Base-by-base conservation (phyloP, 805 yeast genomes). In the Phaffomyces antillensis region DNA sequence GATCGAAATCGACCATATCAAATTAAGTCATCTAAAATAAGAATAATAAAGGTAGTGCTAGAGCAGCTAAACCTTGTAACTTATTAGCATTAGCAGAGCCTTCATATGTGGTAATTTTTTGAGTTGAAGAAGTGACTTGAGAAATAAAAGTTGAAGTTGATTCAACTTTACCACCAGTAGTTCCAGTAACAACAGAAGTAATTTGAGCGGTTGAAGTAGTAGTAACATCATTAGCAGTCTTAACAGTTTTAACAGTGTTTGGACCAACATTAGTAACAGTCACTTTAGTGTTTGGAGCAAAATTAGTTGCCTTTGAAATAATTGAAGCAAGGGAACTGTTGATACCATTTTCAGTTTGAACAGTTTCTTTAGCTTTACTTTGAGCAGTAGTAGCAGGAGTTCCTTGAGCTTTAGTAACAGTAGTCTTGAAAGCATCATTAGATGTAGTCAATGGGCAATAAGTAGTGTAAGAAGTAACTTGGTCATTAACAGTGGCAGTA, bases 21-120 rank as follows among this genome's bases (percentile, higher is more conserved):
- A 3, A 30, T 25, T 17, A 24, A 24, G 25, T 15, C 17, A 11
- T 17, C 12, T 35, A 35, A 8, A 33, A 33, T 33, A 33, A 33
- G 16, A 33, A 33, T 11, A 33, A 33, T 6, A 33, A 33, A n/a
- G 35, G 35, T 16, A 33, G 7, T n/a, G 12, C 18, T 7, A 33
- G 4, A 15, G 35, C 35, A 4, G 10, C 16, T 7, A 33, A 33
- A n/a, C 20, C 35, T 15, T 20, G 23, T 20, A 16, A 10, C 10
- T 18, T 33, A n/a, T 33, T 33, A 18, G 20, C n/a, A 15, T 16
- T 71, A 51, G 73, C 76, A 52, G 67, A 74, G 66, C 68, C 73
- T 50, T 63, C 60, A 66, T 35, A 11, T 20, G 23, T 20, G 23
- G 23, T 20, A 20, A 20, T 20, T 5, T 5, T 7, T 20, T 2